Percentiles rank a stretch among this genome's conserved stretches.
phyloP scores from a whole-genome alignment of 495 filamentous ascomycete species.

The Neurospora sp. region DNA sequence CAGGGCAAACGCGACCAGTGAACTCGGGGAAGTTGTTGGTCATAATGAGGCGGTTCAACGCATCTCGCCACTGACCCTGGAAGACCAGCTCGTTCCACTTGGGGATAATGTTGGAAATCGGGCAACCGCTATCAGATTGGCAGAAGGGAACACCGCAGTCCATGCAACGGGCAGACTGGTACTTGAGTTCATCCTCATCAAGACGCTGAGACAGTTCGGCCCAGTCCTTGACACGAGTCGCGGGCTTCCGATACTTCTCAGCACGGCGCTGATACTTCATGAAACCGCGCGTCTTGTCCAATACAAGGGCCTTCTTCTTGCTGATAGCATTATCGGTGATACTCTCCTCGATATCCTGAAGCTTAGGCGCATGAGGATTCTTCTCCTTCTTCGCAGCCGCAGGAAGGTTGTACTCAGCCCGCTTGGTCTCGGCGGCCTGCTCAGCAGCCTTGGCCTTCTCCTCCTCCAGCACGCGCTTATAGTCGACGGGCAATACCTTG shows the following conservation, averaged over 20 bases:
- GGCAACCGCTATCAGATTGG: slow-evolving; percentile 93
- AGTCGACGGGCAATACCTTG: slow-evolving; percentile 92
- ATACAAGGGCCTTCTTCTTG: slow-evolving; percentile 89
- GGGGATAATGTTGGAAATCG: slow-evolving; percentile 98
- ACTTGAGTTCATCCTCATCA: slow-evolving; percentile 96
- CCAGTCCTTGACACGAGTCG: slow-evolving; percentile 90
- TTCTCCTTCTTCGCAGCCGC: slow-evolving; percentile 48
- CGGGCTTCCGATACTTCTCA: slow-evolving; percentile 88
- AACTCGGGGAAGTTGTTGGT: slow-evolving; percentile 99
- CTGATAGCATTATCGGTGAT: slow-evolving; percentile 74
- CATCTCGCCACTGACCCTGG: slow-evolving; percentile 86
- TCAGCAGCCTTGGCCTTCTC: slow-evolving; percentile 77
- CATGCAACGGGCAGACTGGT: slow-evolving; percentile 98
- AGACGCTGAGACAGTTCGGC: slow-evolving; percentile 81
- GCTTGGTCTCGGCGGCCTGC: slow-evolving; percentile 73
- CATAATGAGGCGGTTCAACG: slow-evolving; percentile 89
- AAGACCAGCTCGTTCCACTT: slow-evolving; percentile 98
- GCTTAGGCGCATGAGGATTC: slow-evolving; percentile 65
- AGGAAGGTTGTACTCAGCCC: slow-evolving; percentile 73
- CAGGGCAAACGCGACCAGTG: slow-evolving; percentile 95
- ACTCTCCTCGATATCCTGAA: slow-evolving; percentile 93
- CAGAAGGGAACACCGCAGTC: slow-evolving; percentile 99
- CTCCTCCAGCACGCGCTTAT: slow-evolving; percentile 87
- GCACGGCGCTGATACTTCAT: slow-evolving; percentile 95
- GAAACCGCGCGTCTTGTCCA: slow-evolving; percentile 97